Conservation (phyloP, 2,329 filamentous ascomycete species). For the Aspergillus quadrilineatus region DNA sequence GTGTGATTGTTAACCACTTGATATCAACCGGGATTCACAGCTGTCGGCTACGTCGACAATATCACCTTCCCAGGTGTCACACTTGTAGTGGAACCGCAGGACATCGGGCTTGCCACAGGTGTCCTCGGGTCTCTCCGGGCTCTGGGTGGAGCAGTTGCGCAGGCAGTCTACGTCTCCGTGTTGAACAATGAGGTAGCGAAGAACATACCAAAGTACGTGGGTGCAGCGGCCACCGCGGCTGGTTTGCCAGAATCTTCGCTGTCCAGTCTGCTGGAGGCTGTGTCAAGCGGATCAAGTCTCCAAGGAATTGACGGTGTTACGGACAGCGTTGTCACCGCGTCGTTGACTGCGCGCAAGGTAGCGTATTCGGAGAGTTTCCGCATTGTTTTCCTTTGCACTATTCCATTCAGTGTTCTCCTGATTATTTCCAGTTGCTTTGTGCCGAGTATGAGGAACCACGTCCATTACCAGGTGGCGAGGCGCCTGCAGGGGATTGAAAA, state of each 20-base stretch:
- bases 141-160: not conserved
- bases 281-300: not conserved
- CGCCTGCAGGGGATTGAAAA: not conserved
- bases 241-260: not conserved
- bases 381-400: not conserved
- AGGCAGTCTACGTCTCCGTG: not conserved
- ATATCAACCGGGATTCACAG: not conserved
- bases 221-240: not conserved
- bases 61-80: not conserved
- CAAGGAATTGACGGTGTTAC: not conserved
- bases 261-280: not conserved
- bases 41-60: slow-evolving; percentile 1
- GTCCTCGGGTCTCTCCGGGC: not conserved
- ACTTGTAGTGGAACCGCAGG: not conserved
- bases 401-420: not conserved
- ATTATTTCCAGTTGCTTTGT: not conserved
- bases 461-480: not conserved
- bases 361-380: not conserved
- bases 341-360: not conserved
- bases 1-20: no score
- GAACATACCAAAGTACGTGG: not conserved
- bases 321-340: not conserved
- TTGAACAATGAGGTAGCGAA: not conserved
- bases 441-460: not conserved
- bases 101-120: not conserved